Percentiles rank a stretch among this genome's conserved stretches.
These are phyloP conservation scores for Oryza nivara DNA, from an alignment of 176 grass and related monocot species.

Conservation along the genomic window DNA sequence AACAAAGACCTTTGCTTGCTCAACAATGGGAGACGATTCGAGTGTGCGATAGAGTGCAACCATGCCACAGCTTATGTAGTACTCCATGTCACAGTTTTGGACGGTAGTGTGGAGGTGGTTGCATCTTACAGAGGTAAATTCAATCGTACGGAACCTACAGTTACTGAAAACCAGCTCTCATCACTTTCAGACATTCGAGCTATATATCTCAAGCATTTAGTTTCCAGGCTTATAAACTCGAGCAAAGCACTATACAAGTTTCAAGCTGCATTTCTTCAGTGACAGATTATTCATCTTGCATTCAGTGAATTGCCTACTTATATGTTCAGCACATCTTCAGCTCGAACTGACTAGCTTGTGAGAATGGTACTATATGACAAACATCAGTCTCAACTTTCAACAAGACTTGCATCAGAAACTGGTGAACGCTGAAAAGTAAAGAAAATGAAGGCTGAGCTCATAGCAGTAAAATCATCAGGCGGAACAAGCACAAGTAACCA, in stretches of 20 bases:
- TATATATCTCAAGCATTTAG: neutral
- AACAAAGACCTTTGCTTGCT: neutral
- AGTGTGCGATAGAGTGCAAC: neutral
- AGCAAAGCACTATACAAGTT: neutral
- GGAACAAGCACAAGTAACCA: constrained; percentile 1
- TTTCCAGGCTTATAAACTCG: neutral
- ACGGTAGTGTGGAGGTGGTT: neutral
- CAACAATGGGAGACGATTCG: neutral
- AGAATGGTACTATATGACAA: neutral
- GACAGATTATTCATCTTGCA: neutral
- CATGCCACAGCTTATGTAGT: neutral
- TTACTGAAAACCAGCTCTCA: neutral
- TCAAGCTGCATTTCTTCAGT: neutral
- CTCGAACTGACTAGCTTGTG: no score
- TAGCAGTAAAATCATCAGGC: neutral
- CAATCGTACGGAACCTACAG: neutral
- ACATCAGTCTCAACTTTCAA: neutral
- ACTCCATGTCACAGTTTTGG: neutral
- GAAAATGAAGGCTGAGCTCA: neutral
- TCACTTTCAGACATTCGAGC: neutral
- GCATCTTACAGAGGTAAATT: neutral
- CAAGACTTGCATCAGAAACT: neutral
- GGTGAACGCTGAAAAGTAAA: neutral
- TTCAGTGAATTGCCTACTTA: neutral
- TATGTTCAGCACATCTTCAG: neutral